A percentile compares a stretch with the other conserved stretches of the same genome.
These are phyloP conservation scores for Calocybe gambosa DNA, from an alignment of 1,284 basidiomycete genomes.

Conservation along the genomic window DNA sequence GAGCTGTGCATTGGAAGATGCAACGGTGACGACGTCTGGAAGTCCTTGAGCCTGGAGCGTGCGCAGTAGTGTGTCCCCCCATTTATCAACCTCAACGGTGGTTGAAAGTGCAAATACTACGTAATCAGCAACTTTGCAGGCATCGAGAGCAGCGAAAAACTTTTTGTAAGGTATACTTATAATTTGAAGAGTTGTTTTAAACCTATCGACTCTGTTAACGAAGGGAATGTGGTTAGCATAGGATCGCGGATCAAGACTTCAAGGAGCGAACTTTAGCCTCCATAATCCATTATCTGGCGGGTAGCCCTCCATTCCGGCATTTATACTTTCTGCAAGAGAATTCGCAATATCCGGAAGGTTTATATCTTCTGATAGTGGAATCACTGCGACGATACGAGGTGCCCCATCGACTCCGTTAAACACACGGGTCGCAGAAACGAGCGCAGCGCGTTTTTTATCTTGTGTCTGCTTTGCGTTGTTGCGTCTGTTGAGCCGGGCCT, in stretches of 20 bases:
- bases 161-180: constrained; percentile 66
- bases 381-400: constrained; percentile 74
- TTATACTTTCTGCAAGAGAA: constrained; percentile 62
- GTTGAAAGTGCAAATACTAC: constrained; percentile 83
- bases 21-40: constrained; percentile 63
- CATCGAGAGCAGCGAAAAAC: constrained; percentile 81
- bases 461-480: constrained; percentile 80
- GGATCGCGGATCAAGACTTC: background rate
- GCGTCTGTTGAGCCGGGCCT: constrained; percentile 62
- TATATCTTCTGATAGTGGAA: constrained; percentile 73
- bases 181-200: constrained; percentile 87
- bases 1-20: constrained; percentile 38
- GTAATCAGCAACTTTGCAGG: constrained; percentile 88
- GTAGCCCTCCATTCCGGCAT: constrained; percentile 49
- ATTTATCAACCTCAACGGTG: constrained; percentile 73
- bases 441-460: constrained; percentile 60
- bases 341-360: constrained; percentile 44
- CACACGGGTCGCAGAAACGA: constrained; percentile 67
- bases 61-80: constrained; percentile 90
- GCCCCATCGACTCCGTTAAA: constrained; percentile 76
- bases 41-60: constrained; percentile 80
- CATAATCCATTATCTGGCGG: constrained; percentile 49
- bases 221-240: background rate
- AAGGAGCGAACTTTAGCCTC: constrained; percentile 55
- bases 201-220: constrained; percentile 66